Evolutionary conservation across 2,329 filamentous ascomycete genomes (phyloP).

Genomic region (Arthrobotrys megalospora): DNA sequence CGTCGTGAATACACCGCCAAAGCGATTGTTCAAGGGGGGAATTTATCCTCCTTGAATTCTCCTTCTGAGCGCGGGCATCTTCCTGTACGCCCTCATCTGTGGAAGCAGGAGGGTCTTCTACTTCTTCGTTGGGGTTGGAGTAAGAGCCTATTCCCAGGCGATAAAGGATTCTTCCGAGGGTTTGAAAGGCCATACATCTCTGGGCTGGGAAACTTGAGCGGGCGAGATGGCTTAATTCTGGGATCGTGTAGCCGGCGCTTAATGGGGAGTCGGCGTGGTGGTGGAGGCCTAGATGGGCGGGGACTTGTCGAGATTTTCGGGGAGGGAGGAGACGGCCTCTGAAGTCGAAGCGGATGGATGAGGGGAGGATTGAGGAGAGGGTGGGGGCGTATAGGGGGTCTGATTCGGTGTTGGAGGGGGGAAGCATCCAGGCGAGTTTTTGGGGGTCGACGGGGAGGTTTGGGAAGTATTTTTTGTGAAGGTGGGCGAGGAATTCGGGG

Average conservation of each 20-base stretch:
- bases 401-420: slow-evolving; percentile 76
- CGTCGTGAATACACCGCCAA: slow-evolving; percentile 85
- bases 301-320: slow-evolving; percentile 79
- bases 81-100: not conserved
- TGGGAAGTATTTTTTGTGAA: slow-evolving; percentile 95
- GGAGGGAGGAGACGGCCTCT: slow-evolving; percentile 85
- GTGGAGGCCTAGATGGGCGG: slow-evolving; percentile 84
- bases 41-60: slow-evolving; percentile 77
- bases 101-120: not conserved
- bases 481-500: slow-evolving; percentile 83
- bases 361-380: slow-evolving; percentile 79
- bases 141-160: slow-evolving; percentile 78
- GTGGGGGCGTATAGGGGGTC: slow-evolving; percentile 86
- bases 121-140: slow-evolving; percentile 20
- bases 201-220: slow-evolving; percentile 88
- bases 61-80: slow-evolving; percentile 67
- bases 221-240: slow-evolving; percentile 84
- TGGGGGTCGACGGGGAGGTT: slow-evolving; percentile 86
- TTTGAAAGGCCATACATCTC: slow-evolving; percentile 91
- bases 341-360: slow-evolving; percentile 90
- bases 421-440: slow-evolving; percentile 90
- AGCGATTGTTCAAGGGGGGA: slow-evolving; percentile 80
- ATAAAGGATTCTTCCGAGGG: slow-evolving; percentile 86
- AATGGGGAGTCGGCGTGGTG: slow-evolving; percentile 94
- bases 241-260: slow-evolving; percentile 92